Base-by-base conservation (phyloP, 306 rosid species). In the Arachis hypogaea region DNA sequence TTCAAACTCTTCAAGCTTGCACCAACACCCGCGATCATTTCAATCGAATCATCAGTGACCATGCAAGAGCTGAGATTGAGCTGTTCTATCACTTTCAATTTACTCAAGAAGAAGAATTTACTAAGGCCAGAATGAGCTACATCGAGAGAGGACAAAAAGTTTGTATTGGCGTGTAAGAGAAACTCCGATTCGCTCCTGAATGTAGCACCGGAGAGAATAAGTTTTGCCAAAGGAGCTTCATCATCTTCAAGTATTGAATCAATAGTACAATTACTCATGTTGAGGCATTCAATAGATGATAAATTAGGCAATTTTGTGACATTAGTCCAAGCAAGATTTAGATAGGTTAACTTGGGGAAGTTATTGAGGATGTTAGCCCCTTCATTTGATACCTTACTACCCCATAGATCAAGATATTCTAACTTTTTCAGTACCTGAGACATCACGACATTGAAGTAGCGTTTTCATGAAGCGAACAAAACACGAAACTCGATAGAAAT, bases 351-450 rank as follows among this genome's bases (percentile, higher is more conserved):
- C 81, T 80, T 84, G 46, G 93, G 85, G 75, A 91, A 90, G 58
- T 28, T 68, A 72, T 58, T 88, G 66, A 94, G 86, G 70, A 89
- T 70, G 73, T 80, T 60, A 71, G 89, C 87, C 70, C 97, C 95
- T 44, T 78, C n/a, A 63, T 91, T 86, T 56, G 98, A 85, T 84
- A 94, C 78, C 74, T 84, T 60, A 84, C 97, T 94, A 71, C 94
- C 98, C 97, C 97, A 94, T 73, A 94, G 82, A 77, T 91, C 97
- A 73, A 94, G 90, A 82, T 86, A 84, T 44, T 82, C 87, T 69
- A 94, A 78, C 69, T 86, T 83, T 62, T 86, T 75, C 72, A 94
- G 92, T 63, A 86, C 96, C 98, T 91, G 76, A 60, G 50, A 59
- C 72, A 73, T 9, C 0, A 30, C 9, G 29, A 11, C 9, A 54